Evolutionary conservation across 148 eudicot genomes (phyloP).

Genomic region (Spergularia bocconei): DNA sequence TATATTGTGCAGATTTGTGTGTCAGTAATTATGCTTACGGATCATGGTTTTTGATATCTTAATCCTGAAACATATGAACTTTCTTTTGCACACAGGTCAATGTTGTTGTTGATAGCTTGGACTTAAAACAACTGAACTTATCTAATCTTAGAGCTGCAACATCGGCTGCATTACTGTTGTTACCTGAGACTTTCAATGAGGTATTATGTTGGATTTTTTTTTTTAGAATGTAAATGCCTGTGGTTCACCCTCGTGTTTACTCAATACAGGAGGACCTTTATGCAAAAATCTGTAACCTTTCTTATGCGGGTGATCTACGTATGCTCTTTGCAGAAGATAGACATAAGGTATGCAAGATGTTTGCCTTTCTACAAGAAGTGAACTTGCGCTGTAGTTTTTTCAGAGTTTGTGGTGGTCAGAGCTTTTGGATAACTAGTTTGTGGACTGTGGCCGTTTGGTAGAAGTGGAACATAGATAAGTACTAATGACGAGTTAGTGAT

Average conservation of each 20-base stretch:
- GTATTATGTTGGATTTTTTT: constrained; percentile 33
- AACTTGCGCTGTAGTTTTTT: not conserved
- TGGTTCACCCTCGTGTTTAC: constrained; percentile 13
- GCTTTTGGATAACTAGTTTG: not conserved
- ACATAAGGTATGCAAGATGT: constrained; percentile 59
- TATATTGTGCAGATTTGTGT: too few relatives aligned
- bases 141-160: constrained; percentile 59
- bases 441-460: not conserved
- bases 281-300: constrained; percentile 84
- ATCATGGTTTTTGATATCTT: not conserved
- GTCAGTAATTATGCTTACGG: too few relatives aligned
- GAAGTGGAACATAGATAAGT: too few relatives aligned
- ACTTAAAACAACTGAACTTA: constrained; percentile 32
- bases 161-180: constrained; percentile 78
- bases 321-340: constrained; percentile 97
- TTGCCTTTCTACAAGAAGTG: not conserved
- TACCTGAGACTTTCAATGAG: constrained; percentile 75
- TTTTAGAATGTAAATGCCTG: constrained; percentile 5
- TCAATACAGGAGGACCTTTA: constrained; percentile 68
- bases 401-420: not conserved
- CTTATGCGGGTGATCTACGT: constrained; percentile 88
- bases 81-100: constrained; percentile 42
- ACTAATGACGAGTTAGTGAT: too few relatives aligned
- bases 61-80: constrained; percentile 12
- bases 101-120: constrained; percentile 31